Conservation (phyloP, 306 rosid species). For the Quercus cerris region DNA sequence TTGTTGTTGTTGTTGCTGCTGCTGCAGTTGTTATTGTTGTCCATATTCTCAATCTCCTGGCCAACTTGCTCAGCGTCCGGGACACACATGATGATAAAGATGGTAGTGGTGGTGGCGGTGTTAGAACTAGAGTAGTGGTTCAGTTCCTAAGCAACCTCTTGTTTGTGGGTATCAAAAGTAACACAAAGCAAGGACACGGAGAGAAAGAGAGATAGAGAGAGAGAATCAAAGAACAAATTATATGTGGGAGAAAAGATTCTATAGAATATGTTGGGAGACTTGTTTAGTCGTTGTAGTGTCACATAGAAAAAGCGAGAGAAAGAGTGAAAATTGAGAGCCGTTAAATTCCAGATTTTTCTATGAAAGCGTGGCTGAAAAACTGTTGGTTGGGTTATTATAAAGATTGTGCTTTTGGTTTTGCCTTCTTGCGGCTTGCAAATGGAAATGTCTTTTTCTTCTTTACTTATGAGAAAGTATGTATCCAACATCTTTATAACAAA, state of each 20-base stretch:
- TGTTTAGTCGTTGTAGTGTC: conserved; percentile 15
- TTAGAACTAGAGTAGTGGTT: conserved; percentile 22
- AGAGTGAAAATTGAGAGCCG: conserved; percentile 27
- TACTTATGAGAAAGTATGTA: not conserved
- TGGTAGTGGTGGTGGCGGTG: not conserved
- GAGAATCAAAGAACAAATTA: conserved; percentile 4
- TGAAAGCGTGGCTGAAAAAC: conserved; percentile 60
- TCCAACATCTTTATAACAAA: no score
- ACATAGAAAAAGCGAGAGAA: not conserved
- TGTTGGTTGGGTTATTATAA: conserved; percentile 31
- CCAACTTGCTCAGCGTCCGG: conserved; percentile 66
- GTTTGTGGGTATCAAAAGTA: conserved; percentile 37
- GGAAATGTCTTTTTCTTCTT: conserved; percentile 24
- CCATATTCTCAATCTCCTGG: conserved; percentile 38
- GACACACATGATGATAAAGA: conserved; percentile 59
- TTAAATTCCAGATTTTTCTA: conserved; percentile 49
- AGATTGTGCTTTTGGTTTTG: not conserved
- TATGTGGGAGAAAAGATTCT: conserved; percentile 52
- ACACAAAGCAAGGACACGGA: conserved; percentile 2
- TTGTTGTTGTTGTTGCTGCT: conserved; percentile 21
- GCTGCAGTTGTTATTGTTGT: conserved; percentile 14
- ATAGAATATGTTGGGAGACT: conserved; percentile 42
- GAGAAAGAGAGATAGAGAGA: not conserved
- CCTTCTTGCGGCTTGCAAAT: not conserved
- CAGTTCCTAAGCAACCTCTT: conserved; percentile 27